Conservation (phyloP, 2,329 filamentous ascomycete species). For the Colletotrichum brevisporum region DNA sequence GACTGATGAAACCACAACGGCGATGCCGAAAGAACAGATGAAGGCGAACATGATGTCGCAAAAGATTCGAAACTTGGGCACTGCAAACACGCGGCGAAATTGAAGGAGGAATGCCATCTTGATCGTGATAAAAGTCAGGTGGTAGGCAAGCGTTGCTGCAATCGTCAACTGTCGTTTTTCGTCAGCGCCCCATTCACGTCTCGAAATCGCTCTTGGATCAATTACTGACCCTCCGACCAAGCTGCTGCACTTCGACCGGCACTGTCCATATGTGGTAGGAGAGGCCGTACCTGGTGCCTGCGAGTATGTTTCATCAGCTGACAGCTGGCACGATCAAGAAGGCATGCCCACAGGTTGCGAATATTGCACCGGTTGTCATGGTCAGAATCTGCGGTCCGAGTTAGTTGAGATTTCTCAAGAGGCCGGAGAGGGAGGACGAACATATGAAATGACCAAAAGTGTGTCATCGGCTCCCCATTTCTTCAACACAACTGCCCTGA, state of each 20-base stretch:
- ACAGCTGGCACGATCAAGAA: accelerated
- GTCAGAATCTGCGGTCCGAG: neutral
- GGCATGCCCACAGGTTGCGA: conserved; percentile 2
- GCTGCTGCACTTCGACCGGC: neutral
- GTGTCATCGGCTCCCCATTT: conserved; percentile 35
- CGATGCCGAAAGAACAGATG: conserved; percentile 25
- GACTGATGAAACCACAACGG: conserved; percentile 21
- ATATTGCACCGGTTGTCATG: conserved; percentile 9
- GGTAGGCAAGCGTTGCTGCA: conserved; percentile 27
- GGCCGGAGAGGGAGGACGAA: neutral
- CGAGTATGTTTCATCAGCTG: neutral
- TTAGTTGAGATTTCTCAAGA: no score
- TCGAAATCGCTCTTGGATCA: neutral
- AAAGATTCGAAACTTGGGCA: conserved; percentile 3
- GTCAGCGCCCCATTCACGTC: neutral
- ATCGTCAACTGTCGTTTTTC: conserved; percentile 1
- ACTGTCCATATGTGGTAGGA: conserved; percentile 23
- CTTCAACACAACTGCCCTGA: conserved; percentile 22
- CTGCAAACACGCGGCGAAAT: conserved; percentile 24
- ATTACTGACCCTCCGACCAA: neutral
- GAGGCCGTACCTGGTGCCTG: conserved; percentile 25
- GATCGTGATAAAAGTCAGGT: conserved; percentile 23
- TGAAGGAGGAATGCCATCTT: conserved; percentile 34
- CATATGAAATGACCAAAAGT: conserved; percentile 20
- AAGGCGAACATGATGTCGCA: conserved; percentile 34